Evolutionary conservation across 202 grass and related monocot species (phyloP).

Genomic region (Zizania palustris): DNA sequence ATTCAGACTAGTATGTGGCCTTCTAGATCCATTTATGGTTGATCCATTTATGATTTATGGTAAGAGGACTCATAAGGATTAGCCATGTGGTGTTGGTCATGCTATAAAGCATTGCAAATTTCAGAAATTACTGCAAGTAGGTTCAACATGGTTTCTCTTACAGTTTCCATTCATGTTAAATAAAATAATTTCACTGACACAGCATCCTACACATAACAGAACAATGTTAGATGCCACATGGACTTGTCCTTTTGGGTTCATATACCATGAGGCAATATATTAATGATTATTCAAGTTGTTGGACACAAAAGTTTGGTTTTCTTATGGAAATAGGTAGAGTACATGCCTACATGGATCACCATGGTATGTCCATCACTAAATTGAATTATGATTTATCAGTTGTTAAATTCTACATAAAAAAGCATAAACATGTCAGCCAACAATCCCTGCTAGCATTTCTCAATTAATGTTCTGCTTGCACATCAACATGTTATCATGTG

Average conservation of each 20-base stretch:
- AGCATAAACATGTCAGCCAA: neutral
- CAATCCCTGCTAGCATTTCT: conserved; percentile 8
- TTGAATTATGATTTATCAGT: neutral
- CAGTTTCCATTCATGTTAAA: no score
- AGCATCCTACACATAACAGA: no score
- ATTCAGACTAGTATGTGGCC: no score
- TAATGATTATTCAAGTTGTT: neutral
- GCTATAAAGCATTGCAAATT: neutral
- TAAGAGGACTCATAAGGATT: neutral
- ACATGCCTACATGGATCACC: neutral
- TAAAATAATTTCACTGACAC: no score
- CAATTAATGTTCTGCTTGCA: conserved; percentile 1
- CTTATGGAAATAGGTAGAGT: no score
- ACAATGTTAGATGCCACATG: no score
- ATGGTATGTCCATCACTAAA: conserved; percentile 10
- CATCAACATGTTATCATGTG: neutral
- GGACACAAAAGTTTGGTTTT: neutral
- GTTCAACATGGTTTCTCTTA: no score
- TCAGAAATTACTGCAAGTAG: neutral
- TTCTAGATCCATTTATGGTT: no score
- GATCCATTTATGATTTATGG: no score
- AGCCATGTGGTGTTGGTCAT: neutral
- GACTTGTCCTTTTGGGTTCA: no score
- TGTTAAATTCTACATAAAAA: conserved; percentile 10
- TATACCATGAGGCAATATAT: no score